Evolutionary conservation across 169 alveolate genomes (phyloP).

Genomic region (Plasmodium knowlesi): DNA sequence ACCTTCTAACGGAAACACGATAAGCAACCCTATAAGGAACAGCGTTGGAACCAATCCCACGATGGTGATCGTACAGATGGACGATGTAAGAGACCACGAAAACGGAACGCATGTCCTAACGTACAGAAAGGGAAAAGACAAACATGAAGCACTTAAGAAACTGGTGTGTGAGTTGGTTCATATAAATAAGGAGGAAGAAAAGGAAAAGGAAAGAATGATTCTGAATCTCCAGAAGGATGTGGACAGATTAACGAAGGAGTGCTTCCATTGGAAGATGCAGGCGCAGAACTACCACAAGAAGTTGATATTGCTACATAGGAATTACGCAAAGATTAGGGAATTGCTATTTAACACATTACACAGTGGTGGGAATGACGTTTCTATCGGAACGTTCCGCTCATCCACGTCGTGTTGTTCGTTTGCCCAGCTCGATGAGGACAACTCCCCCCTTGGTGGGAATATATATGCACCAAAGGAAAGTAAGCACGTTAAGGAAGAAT

Average conservation of each 20-base stretch:
- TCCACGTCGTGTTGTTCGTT: background rate
- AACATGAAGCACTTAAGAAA: background rate
- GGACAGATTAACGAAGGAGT: conserved; percentile 14
- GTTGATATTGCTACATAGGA: conserved; percentile 22
- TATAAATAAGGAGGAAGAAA: conserved; percentile 8
- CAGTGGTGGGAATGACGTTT: background rate
- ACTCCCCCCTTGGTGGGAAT: background rate
- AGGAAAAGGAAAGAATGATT: background rate
- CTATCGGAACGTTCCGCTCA: background rate
- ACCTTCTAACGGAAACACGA: background rate
- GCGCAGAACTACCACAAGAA: conserved; percentile 42
- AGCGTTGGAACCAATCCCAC: no score
- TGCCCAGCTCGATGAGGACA: background rate
- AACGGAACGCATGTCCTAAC: background rate
- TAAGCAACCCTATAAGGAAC: no score
- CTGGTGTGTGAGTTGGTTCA: conserved; percentile 6
- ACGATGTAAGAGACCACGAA: background rate
- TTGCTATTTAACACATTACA: conserved; percentile 31
- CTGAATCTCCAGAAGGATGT: conserved; percentile 7
- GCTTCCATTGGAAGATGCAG: conserved; percentile 43
- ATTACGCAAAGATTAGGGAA: conserved; percentile 33
- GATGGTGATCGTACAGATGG: background rate
- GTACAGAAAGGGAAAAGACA: background rate
- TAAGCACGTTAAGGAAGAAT: background rate
- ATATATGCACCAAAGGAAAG: background rate